Evolutionary conservation across 495 filamentous ascomycete genomes (phyloP), one percentile per base, ranked within the genome.

Genomic region (Thozetella sp.): DNA sequence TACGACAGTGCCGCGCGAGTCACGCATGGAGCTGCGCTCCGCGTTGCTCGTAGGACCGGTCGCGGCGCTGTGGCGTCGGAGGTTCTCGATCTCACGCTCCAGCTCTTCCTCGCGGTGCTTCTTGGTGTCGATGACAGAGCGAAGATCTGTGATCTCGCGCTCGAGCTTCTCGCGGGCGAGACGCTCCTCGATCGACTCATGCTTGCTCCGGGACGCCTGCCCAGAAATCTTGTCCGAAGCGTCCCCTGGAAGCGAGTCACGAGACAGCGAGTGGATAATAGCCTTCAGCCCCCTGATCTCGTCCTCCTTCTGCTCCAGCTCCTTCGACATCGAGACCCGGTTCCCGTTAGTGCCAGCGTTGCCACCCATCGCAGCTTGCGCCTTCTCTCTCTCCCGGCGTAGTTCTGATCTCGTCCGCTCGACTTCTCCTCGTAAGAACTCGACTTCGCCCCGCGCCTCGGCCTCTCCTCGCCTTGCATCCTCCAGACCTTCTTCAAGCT

Each of bases 271-370:
- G 72, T 98, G 95, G 52, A 99, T 97, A 66, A 99, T 98, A 34
- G 95, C 95, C 74, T 98, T 98, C 54, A 99, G 78, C 43, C 95
- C 96, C 25, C 93, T 85, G 63, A 99, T 98, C 75, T 99, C 95
- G 62, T 98, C 96, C 63, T 99, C 96, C 66, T 93, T 91, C 68
- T 97, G 92, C 62, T 97, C 94, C 22, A 97, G 73, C 62, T 97
- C 93, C 65, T 90, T 88, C n/a, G 79, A 79, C 43, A 76, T 71
- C 27, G 76, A 76, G 6, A 68, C 56, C 20, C 64, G 63, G 15
- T 84, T 77, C 23, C 76, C 71, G 50, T 78, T 78, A 20, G 77
- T 78, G 22, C 81, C 75, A 2, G 79, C 75, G n/a, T 77, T 78
- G 23, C 83, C 80, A 45, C 78, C 83, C 6, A 82, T 76, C 25